A percentile compares a stretch with the other conserved stretches of the same genome.
phyloP scores from a whole-genome alignment of 768 basidiomycete species.

The Asterophora lycoperdoides region DNA sequence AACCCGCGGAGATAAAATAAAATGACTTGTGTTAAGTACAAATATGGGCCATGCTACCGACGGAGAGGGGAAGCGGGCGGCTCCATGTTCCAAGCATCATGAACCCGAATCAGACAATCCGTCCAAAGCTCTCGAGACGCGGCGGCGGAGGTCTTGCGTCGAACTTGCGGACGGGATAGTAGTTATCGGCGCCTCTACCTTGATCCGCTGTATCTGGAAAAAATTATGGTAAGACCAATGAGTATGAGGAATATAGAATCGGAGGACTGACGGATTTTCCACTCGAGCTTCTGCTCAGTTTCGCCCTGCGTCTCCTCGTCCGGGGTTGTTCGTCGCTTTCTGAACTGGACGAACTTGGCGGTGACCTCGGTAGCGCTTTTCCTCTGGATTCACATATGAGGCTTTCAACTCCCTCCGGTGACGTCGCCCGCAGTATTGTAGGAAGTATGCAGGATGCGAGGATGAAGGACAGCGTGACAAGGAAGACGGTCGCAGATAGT shows the following conservation, averaged over 20 bases:
- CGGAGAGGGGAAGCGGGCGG: neutral
- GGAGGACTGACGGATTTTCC: conserved; percentile 19
- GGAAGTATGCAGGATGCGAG: conserved; percentile 53
- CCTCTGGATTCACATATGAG: conserved; percentile 1
- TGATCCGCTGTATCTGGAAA: conserved; percentile 20
- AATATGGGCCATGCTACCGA: neutral
- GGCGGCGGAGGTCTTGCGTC: conserved; percentile 36
- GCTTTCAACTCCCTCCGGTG: conserved; percentile 9
- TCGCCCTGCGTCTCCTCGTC: conserved; percentile 21
- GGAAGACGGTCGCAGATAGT: conserved; percentile 41
- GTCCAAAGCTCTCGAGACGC: conserved; percentile 39
- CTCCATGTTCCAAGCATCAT: neutral
- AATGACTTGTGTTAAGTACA: neutral
- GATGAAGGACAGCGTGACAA: conserved; percentile 41
- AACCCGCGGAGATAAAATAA: neutral
- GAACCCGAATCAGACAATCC: conserved; percentile 26
- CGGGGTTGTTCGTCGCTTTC: conserved; percentile 18
- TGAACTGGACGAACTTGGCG: conserved; percentile 12
- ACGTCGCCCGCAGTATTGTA: conserved; percentile 26
- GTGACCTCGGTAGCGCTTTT: conserved; percentile 1
- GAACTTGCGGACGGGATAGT: conserved; percentile 27
- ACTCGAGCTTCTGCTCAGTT: conserved; percentile 21
- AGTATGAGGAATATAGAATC: neutral
- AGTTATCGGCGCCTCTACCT: conserved; percentile 26
- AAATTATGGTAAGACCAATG: neutral